Base-by-base conservation (phyloP, 2,329 filamentous ascomycete species). In the Lachnellula suecica region DNA sequence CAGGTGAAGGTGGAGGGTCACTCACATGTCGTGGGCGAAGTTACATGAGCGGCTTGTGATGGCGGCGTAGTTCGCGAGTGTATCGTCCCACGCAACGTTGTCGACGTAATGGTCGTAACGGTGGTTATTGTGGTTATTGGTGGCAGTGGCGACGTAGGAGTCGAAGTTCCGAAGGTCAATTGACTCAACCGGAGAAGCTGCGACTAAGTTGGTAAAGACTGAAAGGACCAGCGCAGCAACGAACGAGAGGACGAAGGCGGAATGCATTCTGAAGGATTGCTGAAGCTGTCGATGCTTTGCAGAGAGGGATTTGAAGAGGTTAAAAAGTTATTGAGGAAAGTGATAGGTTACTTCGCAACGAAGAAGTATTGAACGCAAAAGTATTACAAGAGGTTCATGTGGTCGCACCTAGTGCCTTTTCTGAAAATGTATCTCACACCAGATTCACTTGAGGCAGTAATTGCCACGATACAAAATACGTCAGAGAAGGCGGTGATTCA, bases 51-150 rank as follows among this genome's bases (percentile, higher is more conserved):
- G 64, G 51, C 89, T 91, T 44, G 85, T 81, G 51, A 73, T 72
- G 45, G 74, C 61, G 25, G 91, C 91, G 54, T 80, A 88, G 53
- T 69, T 66, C 48, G 83, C 86, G 46, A 89, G 80, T 29, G 72
- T 71, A 4, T 73, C 65, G 61, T 85, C 78, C 88, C 89, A 97
- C 48, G 64, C 68, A 40, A 96, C 66, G 37, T 74, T 78, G 19
- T 73, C 67, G 31, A 82, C 83, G 17, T 86, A 87, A 79, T 96
- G 90, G 76, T 93, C 94, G 66, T 76, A 68, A 56, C 93, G 91
- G 73, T 93, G 89, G 45, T 87, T 66, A 74, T 97, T 96, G 84
- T 97, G 93, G 31, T n/a, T 11, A n/a, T n/a, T 35, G 8, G 17
- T 4, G 4, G 31, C 15, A 11, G 9, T n/a, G 9, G 31, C 31